These are phyloP conservation scores for Citrus unshiu DNA, from an alignment of 345 rosid genomes.

Conservation along the genomic window DNA sequence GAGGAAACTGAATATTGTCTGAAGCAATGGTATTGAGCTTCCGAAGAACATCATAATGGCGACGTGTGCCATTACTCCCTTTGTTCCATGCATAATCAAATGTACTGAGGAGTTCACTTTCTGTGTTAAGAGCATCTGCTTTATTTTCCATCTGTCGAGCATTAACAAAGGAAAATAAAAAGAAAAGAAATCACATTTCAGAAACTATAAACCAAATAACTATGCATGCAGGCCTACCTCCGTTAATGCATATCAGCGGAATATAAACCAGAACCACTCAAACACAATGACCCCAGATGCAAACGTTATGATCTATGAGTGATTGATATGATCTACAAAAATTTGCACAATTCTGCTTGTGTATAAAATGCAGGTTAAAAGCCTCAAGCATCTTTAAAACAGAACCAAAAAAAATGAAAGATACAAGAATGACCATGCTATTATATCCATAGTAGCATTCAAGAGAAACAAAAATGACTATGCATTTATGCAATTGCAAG, in stretches of 20 bases:
- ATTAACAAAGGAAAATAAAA: background rate
- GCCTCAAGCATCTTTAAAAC: background rate
- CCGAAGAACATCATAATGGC: conserved; percentile 50
- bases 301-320: background rate
- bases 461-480: background rate
- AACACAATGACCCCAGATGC: background rate
- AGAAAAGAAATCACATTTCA: background rate
- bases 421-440: background rate
- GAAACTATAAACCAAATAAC: background rate
- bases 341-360: background rate
- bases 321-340: background rate
- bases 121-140: conserved; percentile 55
- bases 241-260: background rate
- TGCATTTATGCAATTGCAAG: background rate
- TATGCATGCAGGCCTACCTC: background rate
- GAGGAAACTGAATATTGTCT: conserved; percentile 21
- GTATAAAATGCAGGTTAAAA: background rate
- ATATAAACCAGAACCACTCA: background rate
- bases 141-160: conserved; percentile 55
- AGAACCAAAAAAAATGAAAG: background rate
- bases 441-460: background rate
- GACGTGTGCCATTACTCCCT: conserved; percentile 64
- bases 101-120: conserved; percentile 47
- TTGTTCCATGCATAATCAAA: conserved; percentile 97
- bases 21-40: conserved; percentile 47